Percentiles rank a stretch among this genome's conserved stretches.
phyloP scores from a whole-genome alignment of 2,329 filamentous ascomycete genomes.

The Colletotrichum salicis region DNA sequence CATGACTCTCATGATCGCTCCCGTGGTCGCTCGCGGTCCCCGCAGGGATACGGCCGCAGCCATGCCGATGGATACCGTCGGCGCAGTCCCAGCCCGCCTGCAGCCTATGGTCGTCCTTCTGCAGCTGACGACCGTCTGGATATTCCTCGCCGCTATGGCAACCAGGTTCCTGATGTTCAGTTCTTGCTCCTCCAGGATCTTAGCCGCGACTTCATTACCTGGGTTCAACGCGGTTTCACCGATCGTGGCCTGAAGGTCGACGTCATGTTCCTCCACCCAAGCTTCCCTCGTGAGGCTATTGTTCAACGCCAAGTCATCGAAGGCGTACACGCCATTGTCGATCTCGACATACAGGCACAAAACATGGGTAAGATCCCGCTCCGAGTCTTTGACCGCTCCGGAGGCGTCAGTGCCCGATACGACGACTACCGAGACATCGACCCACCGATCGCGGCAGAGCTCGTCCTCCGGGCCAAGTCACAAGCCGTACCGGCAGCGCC shows the following conservation, averaged over 20 bases:
- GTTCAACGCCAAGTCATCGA: constrained; percentile 87
- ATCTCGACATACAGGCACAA: constrained; percentile 78
- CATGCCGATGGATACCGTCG: constrained; percentile 68
- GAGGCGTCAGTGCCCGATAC: constrained; percentile 79
- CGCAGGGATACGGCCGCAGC: constrained; percentile 56
- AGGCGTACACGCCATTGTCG: constrained; percentile 86
- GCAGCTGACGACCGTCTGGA: constrained; percentile 71
- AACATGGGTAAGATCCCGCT: constrained; percentile 78
- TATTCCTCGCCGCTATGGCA: constrained; percentile 77
- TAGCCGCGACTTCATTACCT: constrained; percentile 81
- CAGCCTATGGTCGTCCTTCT: constrained; percentile 53
- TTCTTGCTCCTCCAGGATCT: constrained; percentile 84
- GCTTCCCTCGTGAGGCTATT: constrained; percentile 75
- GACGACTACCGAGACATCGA: constrained; percentile 90
- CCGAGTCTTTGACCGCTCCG: constrained; percentile 85
- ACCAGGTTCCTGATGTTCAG: constrained; percentile 88
- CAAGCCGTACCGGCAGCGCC: constrained; percentile 39
- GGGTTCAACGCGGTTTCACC: constrained; percentile 82
- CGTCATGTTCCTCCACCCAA: constrained; percentile 81
- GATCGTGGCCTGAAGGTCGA: constrained; percentile 78
- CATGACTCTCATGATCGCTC: constrained; percentile 52
- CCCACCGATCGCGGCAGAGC: constrained; percentile 79
- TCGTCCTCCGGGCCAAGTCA: constrained; percentile 78
- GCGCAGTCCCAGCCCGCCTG: constrained; percentile 74
- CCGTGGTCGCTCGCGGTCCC: constrained; percentile 77